Conservation (phyloP, 805 yeast species). For the Candida qinlingensis region DNA sequence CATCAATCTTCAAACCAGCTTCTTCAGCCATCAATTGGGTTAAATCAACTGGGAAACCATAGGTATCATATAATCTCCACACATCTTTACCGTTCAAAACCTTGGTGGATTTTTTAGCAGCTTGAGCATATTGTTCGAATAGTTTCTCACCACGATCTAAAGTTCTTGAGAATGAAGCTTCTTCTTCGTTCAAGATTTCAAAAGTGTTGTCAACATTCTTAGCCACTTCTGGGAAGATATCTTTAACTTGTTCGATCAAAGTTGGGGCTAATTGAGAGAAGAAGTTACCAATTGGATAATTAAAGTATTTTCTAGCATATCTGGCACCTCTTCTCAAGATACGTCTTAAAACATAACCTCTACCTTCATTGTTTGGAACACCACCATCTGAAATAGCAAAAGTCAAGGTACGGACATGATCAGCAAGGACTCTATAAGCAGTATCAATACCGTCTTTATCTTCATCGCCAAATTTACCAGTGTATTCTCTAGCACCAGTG, state of each 20-base stretch:
- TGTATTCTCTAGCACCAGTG: slow-evolving; percentile 86
- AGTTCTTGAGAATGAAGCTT: slow-evolving; percentile 89
- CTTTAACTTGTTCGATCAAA: slow-evolving; percentile 79
- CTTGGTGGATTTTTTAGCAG: slow-evolving; percentile 70
- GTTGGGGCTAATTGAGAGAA: slow-evolving; percentile 92
- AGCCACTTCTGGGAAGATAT: slow-evolving; percentile 86
- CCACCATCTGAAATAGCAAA: slow-evolving; percentile 98
- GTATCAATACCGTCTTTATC: slow-evolving; percentile 95
- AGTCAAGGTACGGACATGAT: slow-evolving; percentile 94
- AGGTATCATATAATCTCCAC: slow-evolving; percentile 97
- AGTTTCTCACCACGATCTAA: slow-evolving; percentile 96
- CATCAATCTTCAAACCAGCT: slow-evolving; percentile 88
- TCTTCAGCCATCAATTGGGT: slow-evolving; percentile 99
- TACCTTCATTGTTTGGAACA: slow-evolving; percentile 98
- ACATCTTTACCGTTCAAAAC: slow-evolving; percentile 89
- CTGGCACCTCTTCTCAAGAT: slow-evolving; percentile 97
- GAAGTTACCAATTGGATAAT: slow-evolving; percentile 91
- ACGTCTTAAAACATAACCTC: slow-evolving; percentile 97
- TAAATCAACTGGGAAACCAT: slow-evolving; percentile 98
- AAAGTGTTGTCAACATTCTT: slow-evolving; percentile 67
- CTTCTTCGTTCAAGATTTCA: slow-evolving; percentile 95
- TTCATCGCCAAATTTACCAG: slow-evolving; percentile 90
- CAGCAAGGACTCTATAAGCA: slow-evolving; percentile 97
- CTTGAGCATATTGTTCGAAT: slow-evolving; percentile 87
- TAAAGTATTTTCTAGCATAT: slow-evolving; percentile 92